Base-by-base conservation (phyloP, 192 early-diverging fungal species). In the Backusella psychrophila region DNA sequence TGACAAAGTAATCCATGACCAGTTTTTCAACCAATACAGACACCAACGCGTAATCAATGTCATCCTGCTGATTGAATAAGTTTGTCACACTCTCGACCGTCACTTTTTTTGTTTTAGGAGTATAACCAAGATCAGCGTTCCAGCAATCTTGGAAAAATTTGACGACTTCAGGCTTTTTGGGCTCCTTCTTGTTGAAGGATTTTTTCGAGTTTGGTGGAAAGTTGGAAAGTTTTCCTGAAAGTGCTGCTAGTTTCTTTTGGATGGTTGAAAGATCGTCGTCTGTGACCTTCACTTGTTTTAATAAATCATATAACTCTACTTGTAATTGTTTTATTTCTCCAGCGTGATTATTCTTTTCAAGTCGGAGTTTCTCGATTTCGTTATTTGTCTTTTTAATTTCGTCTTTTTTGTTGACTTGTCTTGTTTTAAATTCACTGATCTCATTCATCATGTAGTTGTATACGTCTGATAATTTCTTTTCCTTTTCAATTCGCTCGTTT, bases 221-320 rank as follows among this genome's bases (percentile, higher is more conserved):
- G 49, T 71, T 71, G 15, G 70, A 44, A 15, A 71, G 39, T 34
- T 71, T 71, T 23, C 70, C 70, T 23, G 70, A 71, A 29, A 71
- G 39, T 29, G 41, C 42, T 7, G 39, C 42, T 15, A 71, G 44
- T 49, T 71, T 71, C 21, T 29, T 29, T 31, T 41, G 35, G 17
- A 71, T 71, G 29, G 70, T 71, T 1, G 70, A 71, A 4, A 71
- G 42, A 71, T 71, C 70, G 14, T 71, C 70, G 39, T 71, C 70
- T 7, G 70, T 71, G 1, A 71, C 70, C 42, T 71, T 71, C 8
- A 49, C 29, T 8, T 49, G 41, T 46, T 46, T 71, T 0, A 44
- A 46, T 71, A 26, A 15, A 33, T 71, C 70, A 31, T 71, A 71
- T 31, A 42, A 41, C 17, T 71, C 23, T 17, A 14, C 29, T 23